Evolutionary conservation across 2,329 filamentous ascomycete genomes (phyloP).

Genomic region (Colletotrichum shisoi): DNA sequence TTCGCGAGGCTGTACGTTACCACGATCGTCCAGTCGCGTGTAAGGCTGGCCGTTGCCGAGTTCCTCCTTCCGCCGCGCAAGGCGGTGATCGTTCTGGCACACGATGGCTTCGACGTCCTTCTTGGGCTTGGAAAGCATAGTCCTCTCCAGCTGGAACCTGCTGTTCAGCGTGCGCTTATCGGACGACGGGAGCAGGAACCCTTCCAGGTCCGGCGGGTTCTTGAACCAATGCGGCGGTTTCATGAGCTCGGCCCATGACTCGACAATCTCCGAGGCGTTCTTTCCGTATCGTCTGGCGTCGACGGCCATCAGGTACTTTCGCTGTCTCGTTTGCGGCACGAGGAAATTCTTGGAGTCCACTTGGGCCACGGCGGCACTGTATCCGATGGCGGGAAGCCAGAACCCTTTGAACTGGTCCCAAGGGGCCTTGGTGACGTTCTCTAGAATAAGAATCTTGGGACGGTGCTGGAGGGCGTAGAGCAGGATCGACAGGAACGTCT

Average conservation of each 20-base stretch:
- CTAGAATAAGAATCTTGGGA: conserved; percentile 72
- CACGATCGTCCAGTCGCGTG: conserved; percentile 66
- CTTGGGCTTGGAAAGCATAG: conserved; percentile 43
- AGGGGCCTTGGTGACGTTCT: conserved; percentile 71
- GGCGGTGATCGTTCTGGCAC: conserved; percentile 67
- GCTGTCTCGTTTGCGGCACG: conserved; percentile 72
- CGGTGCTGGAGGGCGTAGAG: conserved; percentile 62
- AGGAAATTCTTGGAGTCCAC: conserved; percentile 77
- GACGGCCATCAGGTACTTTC: conserved; percentile 68
- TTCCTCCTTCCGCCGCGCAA: conserved; percentile 57
- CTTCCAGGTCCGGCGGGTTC: conserved; percentile 68
- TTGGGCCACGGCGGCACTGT: conserved; percentile 58
- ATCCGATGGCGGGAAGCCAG: conserved; percentile 59
- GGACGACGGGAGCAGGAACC: conserved; percentile 66
- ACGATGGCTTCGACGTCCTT: conserved; percentile 59
- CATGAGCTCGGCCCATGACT: conserved; percentile 57
- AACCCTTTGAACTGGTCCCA: conserved; percentile 62
- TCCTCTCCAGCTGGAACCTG: conserved; percentile 56
- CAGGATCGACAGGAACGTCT: conserved; percentile 70
- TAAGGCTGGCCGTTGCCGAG: conserved; percentile 66
- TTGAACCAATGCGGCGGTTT: conserved; percentile 49
- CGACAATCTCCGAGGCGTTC: conserved; percentile 43
- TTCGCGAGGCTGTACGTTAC: conserved; percentile 60
- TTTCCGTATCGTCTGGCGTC: conserved; percentile 50
- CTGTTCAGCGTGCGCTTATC: conserved; percentile 62